A percentile compares a stretch with the other conserved stretches of the same genome.
These are phyloP conservation scores for Kockovaella imperatae DNA, from an alignment of 768 basidiomycete genomes.

Conservation along the genomic window DNA sequence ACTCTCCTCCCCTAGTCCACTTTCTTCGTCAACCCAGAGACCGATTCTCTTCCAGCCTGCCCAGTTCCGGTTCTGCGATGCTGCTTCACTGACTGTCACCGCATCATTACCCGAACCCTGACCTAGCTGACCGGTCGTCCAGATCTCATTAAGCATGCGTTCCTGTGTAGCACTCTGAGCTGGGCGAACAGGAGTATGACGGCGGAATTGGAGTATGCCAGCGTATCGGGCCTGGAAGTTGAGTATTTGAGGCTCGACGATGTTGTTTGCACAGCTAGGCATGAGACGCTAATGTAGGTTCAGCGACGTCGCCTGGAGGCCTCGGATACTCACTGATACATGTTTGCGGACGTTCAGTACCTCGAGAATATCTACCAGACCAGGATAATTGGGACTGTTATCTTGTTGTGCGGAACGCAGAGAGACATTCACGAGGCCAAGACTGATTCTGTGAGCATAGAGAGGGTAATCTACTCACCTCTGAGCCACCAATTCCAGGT, in stretches of 20 bases:
- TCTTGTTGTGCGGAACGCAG: constrained; percentile 23
- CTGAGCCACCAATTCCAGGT: constrained; percentile 32
- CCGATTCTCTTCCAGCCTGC: constrained; percentile 30
- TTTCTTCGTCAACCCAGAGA: constrained; percentile 9
- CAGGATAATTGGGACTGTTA: constrained; percentile 12
- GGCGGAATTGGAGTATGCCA: constrained; percentile 19
- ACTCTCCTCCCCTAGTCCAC: neutral
- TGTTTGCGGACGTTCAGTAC: constrained; percentile 18
- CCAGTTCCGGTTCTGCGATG: constrained; percentile 4
- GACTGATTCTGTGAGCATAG: constrained; percentile 4
- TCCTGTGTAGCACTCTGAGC: constrained; percentile 20
- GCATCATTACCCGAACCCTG: neutral
- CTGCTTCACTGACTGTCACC: neutral
- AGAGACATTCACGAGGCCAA: constrained; percentile 28
- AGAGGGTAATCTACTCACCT: constrained; percentile 15
- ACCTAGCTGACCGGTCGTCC: constrained; percentile 15
- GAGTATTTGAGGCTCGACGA: constrained; percentile 32
- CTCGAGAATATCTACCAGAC: constrained; percentile 23
- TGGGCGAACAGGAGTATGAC: constrained; percentile 18
- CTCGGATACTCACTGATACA: constrained; percentile 15
- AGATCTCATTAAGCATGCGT: constrained; percentile 31
- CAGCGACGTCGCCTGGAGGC: neutral
- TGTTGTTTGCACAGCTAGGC: constrained; percentile 23
- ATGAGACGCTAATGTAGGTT: constrained; percentile 24
- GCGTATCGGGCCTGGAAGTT: constrained; percentile 36